These are phyloP conservation scores for Coniferiporia sulphurascens DNA, from an alignment of 1,284 basidiomycete species.

Conservation along the genomic window DNA sequence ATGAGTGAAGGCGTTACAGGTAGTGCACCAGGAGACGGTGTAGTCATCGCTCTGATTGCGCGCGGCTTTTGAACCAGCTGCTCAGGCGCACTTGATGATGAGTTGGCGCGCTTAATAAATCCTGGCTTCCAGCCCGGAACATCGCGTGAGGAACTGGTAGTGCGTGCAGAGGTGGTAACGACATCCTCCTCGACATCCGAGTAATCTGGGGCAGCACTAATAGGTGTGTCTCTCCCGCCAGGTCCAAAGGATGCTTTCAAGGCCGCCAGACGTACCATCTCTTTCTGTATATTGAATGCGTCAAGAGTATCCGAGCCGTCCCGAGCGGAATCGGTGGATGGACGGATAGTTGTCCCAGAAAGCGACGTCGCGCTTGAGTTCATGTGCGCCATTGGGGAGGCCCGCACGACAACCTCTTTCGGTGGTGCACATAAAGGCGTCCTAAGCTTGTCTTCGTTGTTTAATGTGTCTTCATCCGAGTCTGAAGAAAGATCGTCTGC, in stretches of 20 bases:
- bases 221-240: neutral
- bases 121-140: constrained; percentile 30
- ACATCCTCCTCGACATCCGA: constrained; percentile 34
- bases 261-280: constrained; percentile 19
- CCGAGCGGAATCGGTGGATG: constrained; percentile 7
- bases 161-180: constrained; percentile 6
- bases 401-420: neutral
- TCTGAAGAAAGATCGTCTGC: constrained; percentile 34
- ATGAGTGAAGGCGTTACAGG: constrained; percentile 60
- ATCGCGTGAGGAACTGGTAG: constrained; percentile 12
- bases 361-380: constrained; percentile 11
- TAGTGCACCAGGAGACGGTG: constrained; percentile 32
- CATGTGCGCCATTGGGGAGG: neutral
- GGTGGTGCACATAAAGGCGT: constrained; percentile 21
- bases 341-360: constrained; percentile 13
- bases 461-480: constrained; percentile 27
- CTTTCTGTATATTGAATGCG: constrained; percentile 22
- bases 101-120: constrained; percentile 28
- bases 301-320: neutral
- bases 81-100: constrained; percentile 12
- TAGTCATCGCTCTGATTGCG: constrained; percentile 7
- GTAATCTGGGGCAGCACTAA: constrained; percentile 27
- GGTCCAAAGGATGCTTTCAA: constrained; percentile 10
- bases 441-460: constrained; percentile 18
- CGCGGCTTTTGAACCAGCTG: constrained; percentile 14